Base-by-base conservation (phyloP, 176 grass and related monocot genomes). In the Paspalum vaginatum region DNA sequence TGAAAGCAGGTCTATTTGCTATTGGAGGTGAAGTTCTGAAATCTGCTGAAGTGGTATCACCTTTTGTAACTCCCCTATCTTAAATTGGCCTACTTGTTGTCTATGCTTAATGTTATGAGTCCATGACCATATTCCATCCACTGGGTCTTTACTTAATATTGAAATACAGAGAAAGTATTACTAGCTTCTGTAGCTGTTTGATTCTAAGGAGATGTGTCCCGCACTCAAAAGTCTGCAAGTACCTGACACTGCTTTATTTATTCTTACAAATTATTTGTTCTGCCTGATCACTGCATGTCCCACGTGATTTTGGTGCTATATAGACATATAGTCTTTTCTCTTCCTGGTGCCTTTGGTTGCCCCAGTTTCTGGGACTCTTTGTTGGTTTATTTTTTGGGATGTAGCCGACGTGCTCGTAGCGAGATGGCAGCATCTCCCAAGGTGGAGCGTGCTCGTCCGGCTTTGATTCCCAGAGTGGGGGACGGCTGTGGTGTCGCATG, bases 21-120 rank as follows among this genome's bases (percentile, higher is more conserved):
- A 48, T 60, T 6, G 69, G 38, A 74, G 25, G 80, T 66, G 39
- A 57, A 22, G 25, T 22, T 73, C 59, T 80, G 76, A 53, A 57
- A 59, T 56, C 46, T 25, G 38, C 25, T 65, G 17, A 37, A 60
- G 13, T 76, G 61, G 70, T 76, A 17, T 37, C 37, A 9, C 41
- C 50, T 13, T 51, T 2, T 38, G 2, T 24, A 45, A 21, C 20
- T 17, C n/a, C n/a, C 11, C 24, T 69, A 15, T 11, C 18, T 47
- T 0, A 53, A 58, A 25, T 46, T 60, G 26, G 6, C 26, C 43
- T 25, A 24, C 4, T 59, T 67, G 14, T 59, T 78, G 42, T 24
- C 40, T 72, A 39, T 57, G 38, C 40, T 63, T 18, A 27, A 40
- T 52, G 39, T 85, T 67, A 18, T 71, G 11, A 70, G 38, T 61